Percentiles rank a stretch among this genome's conserved stretches.
These are phyloP conservation scores for Globisporangium paroecandrum DNA, from an alignment of 352 stramenopile species.

Conservation along the genomic window DNA sequence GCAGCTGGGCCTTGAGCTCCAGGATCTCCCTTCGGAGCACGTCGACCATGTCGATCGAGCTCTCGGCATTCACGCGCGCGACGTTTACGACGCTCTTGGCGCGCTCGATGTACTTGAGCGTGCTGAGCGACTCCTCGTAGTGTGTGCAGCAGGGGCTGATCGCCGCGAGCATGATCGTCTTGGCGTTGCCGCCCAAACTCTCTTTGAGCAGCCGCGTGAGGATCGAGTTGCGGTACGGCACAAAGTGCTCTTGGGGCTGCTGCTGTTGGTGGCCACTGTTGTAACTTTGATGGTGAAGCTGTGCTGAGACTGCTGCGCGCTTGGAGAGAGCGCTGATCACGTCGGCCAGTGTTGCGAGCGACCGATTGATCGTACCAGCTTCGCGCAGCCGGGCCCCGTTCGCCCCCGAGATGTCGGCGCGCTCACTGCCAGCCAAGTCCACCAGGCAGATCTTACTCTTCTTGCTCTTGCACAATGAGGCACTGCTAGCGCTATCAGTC, in stretches of 20 bases:
- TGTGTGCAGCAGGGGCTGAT: slow-evolving; percentile 82
- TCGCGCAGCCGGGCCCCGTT: slow-evolving; percentile 61
- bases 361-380: slow-evolving; percentile 78
- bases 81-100: slow-evolving; percentile 51
- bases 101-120: slow-evolving; percentile 77
- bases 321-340: slow-evolving; percentile 76
- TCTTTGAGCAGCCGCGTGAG: slow-evolving; percentile 82
- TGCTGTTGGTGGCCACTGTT: not conserved
- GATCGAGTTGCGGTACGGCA: slow-evolving; percentile 89
- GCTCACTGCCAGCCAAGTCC: slow-evolving; percentile 69
- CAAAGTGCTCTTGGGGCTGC: slow-evolving; percentile 34
- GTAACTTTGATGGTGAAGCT: not conserved
- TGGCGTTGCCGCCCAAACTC: slow-evolving; percentile 74
- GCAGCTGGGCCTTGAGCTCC: slow-evolving; percentile 42
- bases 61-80: slow-evolving; percentile 34
- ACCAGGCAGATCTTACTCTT: slow-evolving; percentile 76
- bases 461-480: slow-evolving; percentile 5
- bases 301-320: slow-evolving; percentile 15
- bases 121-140: slow-evolving; percentile 87
- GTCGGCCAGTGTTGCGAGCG: slow-evolving; percentile 77
- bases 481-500: not conserved
- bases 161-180: slow-evolving; percentile 85
- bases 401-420: slow-evolving; percentile 43
- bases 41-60: slow-evolving; percentile 26
- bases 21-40: slow-evolving; percentile 34